Base-by-base conservation (phyloP, 2,329 filamentous ascomycete species). In the Penicillium sp. region DNA sequence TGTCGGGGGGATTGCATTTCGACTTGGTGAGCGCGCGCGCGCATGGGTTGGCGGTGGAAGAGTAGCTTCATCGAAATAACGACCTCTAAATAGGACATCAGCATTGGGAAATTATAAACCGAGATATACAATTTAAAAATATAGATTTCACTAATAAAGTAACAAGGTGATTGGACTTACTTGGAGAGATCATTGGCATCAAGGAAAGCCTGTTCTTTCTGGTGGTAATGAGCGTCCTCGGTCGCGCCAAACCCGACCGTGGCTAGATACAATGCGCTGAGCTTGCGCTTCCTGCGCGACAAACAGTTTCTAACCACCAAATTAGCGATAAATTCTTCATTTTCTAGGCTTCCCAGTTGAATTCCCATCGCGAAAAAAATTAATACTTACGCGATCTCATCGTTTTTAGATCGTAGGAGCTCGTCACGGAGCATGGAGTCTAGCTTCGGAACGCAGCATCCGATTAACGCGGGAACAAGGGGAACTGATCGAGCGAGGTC, bases 281-380 rank as follows among this genome's bases (percentile, higher is more conserved):
- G 83, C 82, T 95, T 95, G 76, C 90, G 87, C 84, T 95, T 94
- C 77, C 90, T 88, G 82, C 89, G 90, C 77, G 82, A 83, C 81
- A 89, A 84, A 83, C 78, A 79, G 70, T 72, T 74, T 73, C 77
- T 80, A 49, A 67, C 63, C 72, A 74, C 58, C 56, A 65, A 66
- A 65, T 76, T 61, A 75, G 73, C 70, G 64, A 72, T 61, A 67
- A 64, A 61, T 62, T 56, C 47, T 16, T 43, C 48, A 60, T 55
- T 61, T 48, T 58, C 41, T 49, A 54, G 35, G 14, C 9, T n/a
- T 47, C 30, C 38, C 31, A n/a, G 26, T 52, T 25, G 30, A 25
- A 52, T 42, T 26, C 10, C 30, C 33, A 36, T 53, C 52, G 52
- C 64, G 52, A 53, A 58, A 35, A 62, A 62, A 63, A 69, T 66